Conservation (phyloP, 2,329 filamentous ascomycete species). For the Sporothrix brunneoviolacea region DNA sequence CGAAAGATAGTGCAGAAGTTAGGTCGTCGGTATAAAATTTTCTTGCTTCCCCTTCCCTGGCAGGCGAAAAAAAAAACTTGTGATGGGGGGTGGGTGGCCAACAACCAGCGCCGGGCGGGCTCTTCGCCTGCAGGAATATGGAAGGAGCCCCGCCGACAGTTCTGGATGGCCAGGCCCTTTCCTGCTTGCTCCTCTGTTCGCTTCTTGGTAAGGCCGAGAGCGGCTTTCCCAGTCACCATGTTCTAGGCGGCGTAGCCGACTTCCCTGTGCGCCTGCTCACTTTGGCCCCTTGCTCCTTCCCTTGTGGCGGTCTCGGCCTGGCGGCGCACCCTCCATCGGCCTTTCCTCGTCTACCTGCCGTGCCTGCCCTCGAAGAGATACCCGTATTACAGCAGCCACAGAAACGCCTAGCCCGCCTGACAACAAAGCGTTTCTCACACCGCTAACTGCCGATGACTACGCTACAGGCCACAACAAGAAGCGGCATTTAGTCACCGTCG, state of each 20-base stretch:
- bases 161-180: too few species aligned
- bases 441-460: slow-evolving; percentile 4
- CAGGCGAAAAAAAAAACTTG: slow-evolving; percentile 7
- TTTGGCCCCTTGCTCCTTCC: not conserved
- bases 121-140: not conserved
- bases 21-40: not conserved
- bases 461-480: not conserved
- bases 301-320: too few species aligned
- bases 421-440: not conserved
- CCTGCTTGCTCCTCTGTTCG: too few species aligned
- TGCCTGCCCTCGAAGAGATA: not conserved
- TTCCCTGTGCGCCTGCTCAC: not conserved
- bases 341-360: not conserved
- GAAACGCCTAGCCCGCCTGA: too few species aligned
- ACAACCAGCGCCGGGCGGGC: not conserved
- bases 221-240: too few species aligned
- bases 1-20: not conserved
- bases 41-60: slow-evolving; percentile 1
- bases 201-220: too few species aligned
- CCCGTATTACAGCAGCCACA: too few species aligned
- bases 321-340: too few species aligned
- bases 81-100: slow-evolving; percentile 8
- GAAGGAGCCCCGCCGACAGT: too few species aligned
- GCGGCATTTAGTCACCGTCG: slow-evolving; percentile 1
- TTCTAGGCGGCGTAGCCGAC: not conserved